Percentiles rank a stretch among this genome's conserved stretches.
These are phyloP conservation scores for Neurospora sp. DNA, from an alignment of 495 filamentous ascomycete genomes.

Conservation along the genomic window DNA sequence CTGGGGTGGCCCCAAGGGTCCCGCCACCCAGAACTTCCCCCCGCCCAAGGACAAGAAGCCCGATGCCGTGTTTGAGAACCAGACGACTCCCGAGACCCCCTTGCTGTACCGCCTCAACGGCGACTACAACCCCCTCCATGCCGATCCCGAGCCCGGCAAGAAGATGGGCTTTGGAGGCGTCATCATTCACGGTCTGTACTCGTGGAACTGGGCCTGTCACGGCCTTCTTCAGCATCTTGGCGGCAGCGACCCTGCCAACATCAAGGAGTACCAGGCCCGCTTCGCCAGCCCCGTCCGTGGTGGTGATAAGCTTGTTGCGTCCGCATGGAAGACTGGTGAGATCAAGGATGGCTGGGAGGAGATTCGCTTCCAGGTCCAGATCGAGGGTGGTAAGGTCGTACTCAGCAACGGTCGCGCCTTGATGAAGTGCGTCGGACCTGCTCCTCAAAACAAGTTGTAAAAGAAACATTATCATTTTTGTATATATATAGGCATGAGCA, in stretches of 20 bases:
- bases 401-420: constrained; percentile 76
- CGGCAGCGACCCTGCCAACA: constrained; percentile 63
- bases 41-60: constrained; percentile 61
- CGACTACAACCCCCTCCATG: constrained; percentile 87
- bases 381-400: constrained; percentile 64
- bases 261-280: constrained; percentile 78
- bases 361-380: constrained; percentile 62
- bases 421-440: constrained; percentile 49
- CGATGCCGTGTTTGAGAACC: constrained; percentile 60
- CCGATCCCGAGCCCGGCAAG: constrained; percentile 68
- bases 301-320: constrained; percentile 57
- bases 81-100: constrained; percentile 59
- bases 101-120: constrained; percentile 77
- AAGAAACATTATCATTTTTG: background rate
- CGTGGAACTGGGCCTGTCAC: constrained; percentile 74
- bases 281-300: constrained; percentile 78
- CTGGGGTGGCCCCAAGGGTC: constrained; percentile 89
- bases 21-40: constrained; percentile 61
- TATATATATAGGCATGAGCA: background rate
- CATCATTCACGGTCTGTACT: constrained; percentile 82
- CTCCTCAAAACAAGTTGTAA: constrained; percentile 54
- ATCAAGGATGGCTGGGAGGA: constrained; percentile 67
- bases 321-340: constrained; percentile 56
- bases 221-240: constrained; percentile 63
- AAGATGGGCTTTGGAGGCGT: constrained; percentile 86